These are phyloP conservation scores for Colletotrichum higginsianum DNA, from an alignment of 2,329 filamentous ascomycete genomes.

Conservation along the genomic window DNA sequence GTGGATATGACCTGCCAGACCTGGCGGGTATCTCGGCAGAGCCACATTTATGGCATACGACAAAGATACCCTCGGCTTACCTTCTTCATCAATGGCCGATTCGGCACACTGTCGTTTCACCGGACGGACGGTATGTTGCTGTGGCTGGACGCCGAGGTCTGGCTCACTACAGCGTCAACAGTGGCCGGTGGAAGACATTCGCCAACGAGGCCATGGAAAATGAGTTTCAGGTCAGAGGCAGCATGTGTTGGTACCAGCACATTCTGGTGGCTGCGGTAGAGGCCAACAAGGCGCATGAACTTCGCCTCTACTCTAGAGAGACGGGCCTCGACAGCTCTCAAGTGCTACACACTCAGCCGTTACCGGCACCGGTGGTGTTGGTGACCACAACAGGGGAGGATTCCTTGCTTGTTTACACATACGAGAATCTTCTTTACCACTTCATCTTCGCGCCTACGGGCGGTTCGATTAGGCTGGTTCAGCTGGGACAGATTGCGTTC, in stretches of 20 bases:
- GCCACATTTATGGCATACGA: conserved; percentile 93
- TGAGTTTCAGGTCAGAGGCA: conserved; percentile 91
- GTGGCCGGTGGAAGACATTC: conserved; percentile 96
- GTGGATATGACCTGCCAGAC: conserved; percentile 92
- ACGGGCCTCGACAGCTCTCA: conserved; percentile 80
- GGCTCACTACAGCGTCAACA: conserved; percentile 95
- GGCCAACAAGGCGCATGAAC: conserved; percentile 82
- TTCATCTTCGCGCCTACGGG: conserved; percentile 85
- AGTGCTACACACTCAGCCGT: conserved; percentile 81
- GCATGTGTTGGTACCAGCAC: conserved; percentile 99
- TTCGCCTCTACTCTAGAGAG: conserved; percentile 95
- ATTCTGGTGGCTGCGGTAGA: conserved; percentile 96
- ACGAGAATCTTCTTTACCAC: conserved; percentile 96
- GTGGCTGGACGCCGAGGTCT: conserved; percentile 94
- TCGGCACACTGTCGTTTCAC: conserved; percentile 86
- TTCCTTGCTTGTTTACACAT: conserved; percentile 95
- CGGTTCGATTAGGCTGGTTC: conserved; percentile 82
- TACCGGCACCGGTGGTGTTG: conserved; percentile 90
- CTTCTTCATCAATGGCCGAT: conserved; percentile 96
- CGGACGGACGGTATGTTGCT: conserved; percentile 93
- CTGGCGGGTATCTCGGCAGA: conserved; percentile 93
- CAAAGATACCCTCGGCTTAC: conserved; percentile 87
- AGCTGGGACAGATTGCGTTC: conserved; percentile 98
- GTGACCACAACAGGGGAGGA: conserved; percentile 93
- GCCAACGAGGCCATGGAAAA: conserved; percentile 85